These are phyloP conservation scores for Albatrellus ellisii DNA, from an alignment of 768 basidiomycete genomes.

Conservation along the genomic window DNA sequence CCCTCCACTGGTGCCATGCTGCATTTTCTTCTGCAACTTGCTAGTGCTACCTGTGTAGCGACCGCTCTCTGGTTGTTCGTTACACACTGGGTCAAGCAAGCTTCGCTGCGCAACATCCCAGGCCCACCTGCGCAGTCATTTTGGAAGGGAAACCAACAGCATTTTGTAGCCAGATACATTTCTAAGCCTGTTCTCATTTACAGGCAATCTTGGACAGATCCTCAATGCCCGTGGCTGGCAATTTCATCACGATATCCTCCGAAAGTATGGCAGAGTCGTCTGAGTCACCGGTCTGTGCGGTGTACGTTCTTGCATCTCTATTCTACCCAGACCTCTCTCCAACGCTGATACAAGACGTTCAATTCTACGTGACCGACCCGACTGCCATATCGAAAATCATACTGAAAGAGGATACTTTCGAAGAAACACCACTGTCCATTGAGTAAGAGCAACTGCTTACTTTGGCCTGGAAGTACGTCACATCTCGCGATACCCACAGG, in stretches of 20 bases:
- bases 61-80: too few relatives aligned
- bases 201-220: neutral
- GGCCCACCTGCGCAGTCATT: neutral
- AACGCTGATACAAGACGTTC: neutral
- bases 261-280: neutral
- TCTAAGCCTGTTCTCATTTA: neutral
- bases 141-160: neutral
- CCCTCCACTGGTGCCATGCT: too few relatives aligned
- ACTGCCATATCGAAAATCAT: constrained; percentile 7
- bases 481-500: neutral
- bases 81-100: neutral
- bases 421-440: constrained; percentile 8
- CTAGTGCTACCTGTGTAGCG: too few relatives aligned
- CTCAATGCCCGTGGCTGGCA: neutral
- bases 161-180: too few relatives aligned
- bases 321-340: too few relatives aligned
- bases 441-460: neutral
- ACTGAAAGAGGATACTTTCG: constrained; percentile 9
- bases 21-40: too few relatives aligned
- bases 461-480: neutral
- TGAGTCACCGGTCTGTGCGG: neutral
- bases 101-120: neutral
- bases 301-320: neutral
- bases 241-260: neutral
- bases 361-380: constrained; percentile 2